Base-by-base conservation (phyloP, 192 early-diverging fungal species). In the Dispira parvispora region DNA sequence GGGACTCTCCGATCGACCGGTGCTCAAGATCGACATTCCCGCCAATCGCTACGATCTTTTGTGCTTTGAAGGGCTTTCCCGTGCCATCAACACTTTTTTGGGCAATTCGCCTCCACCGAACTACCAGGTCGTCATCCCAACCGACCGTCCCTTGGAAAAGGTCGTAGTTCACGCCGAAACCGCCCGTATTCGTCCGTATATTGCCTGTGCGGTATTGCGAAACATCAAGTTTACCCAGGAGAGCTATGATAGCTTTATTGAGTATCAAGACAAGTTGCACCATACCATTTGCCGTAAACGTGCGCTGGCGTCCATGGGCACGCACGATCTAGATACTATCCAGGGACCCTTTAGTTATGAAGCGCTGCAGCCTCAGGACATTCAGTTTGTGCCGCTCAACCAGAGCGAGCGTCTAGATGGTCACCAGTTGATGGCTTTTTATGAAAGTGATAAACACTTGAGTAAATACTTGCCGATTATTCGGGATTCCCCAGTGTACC, bases 251-350 rank as follows among this genome's bases (percentile, higher is more conserved):
- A 88, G 84, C 66, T 98, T 99, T 75, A 99, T 99, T 65, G 93
- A 96, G 62, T 75, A 98, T 47, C 96, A 99, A 73, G 94, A 98
- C 68, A 99, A 96, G 80, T 84, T 99, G 52, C 94, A 99, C 78
- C 84, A 85, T 70, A 99, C 94, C 76, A 84, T 99, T 64, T 94
- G 94, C 82, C 75, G 89, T 67, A 93, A 90, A 75, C 85, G 96
- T 64, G 92, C 85, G 18, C 75, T 99, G 61, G 96, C 91, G 12
- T 87, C 94, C 9, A 96, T 99, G 62, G 94, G 96, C 54, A 99
- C 96, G 16, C 96, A 99, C 63, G 96, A 99, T 71, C 76, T 99
- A 55, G 92, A 94, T 63, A 96, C 93, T 3, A 73, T 99, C 45
- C 68, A 88, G 62, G 91, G 89, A 8, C 94, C 94, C 11, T 98